phyloP scores from a whole-genome alignment of 2,329 filamentous ascomycete species.

The Alternaria hordeiaustralica region DNA sequence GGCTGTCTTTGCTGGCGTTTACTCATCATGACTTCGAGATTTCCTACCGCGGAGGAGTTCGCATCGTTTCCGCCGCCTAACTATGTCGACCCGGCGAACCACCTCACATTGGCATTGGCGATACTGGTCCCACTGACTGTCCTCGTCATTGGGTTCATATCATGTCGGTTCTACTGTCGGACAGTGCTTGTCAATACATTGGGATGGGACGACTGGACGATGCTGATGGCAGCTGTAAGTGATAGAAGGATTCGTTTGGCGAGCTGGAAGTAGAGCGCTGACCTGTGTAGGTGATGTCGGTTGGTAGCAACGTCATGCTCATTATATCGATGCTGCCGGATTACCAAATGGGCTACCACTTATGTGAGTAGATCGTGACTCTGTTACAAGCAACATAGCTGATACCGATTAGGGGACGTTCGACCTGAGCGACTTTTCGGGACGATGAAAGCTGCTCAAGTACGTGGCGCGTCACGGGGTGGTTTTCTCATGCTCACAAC shows the following conservation, averaged over 20 bases:
- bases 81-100: constrained; percentile 36
- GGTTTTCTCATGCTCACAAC: not conserved
- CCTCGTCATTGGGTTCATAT: constrained; percentile 23
- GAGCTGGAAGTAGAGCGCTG: not conserved
- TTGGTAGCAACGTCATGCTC: constrained; percentile 35
- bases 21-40: constrained; percentile 30
- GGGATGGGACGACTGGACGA: constrained; percentile 39
- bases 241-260: no score
- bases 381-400: not conserved
- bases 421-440: constrained; percentile 18
- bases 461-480: not conserved
- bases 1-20: not conserved
- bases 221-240: constrained; percentile 35
- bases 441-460: constrained; percentile 27
- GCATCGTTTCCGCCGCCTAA: constrained; percentile 37
- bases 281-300: constrained; percentile 17
- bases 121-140: constrained; percentile 31
- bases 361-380: constrained; percentile 21
- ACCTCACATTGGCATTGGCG: constrained; percentile 29
- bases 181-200: constrained; percentile 31
- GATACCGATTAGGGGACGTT: constrained; percentile 27
- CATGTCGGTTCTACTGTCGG: constrained; percentile 34
- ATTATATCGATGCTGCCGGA: constrained; percentile 31
- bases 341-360: constrained; percentile 39
- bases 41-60: constrained; percentile 33